Evolutionary conservation across 768 basidiomycete genomes (phyloP), one percentile per base, ranked within the genome.

Genomic region (Collybia sordida): DNA sequence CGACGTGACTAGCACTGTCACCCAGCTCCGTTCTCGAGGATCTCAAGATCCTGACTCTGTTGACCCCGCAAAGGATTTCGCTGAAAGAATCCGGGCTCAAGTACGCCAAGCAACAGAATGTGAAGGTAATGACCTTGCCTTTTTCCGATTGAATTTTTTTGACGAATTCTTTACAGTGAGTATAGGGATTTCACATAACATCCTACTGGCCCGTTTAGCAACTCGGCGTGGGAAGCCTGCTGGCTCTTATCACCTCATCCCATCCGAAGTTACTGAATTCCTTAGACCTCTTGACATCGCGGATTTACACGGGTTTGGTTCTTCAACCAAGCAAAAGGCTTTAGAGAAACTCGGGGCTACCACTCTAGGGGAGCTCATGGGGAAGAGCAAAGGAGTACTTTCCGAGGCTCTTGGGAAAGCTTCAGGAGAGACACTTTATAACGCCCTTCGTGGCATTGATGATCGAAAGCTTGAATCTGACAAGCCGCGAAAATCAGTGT

Each of bases 221-320:
- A 95, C 93, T 0, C 82, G 90, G 6, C 78, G 75, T 4, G 97
- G 97, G 4, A 99, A 99, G 62, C 97, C 97, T 0, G 94, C 88
- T 0, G 86, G 87, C 1, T 84, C 90, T 0, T 91, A 80, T 61
- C 93, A 94, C 55, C 80, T 99, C 12, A 56, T 75, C 0, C 71
- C 70, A 3, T 74, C 72, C 9, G 79, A 82, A 41, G 74, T 85
- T 3, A 62, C 70, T 1, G 69, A 66, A 1, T 72, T 90, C 34
- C 71, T 95, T 3, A 78, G 79, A 0, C 81, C 86, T 0, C 75
- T 95, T 23, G 79, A 83, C 51, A 86, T 98, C 22, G 77, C 83
- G 27, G 86, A 92, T 52, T 70, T 99, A 14, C 93, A 91, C 52
- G 95, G 95, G 0, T 93, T 98, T 46, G 97, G 93, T 0, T 75